Conservation (phyloP, 805 yeast species). For the Starmerella sirachaensis region DNA sequence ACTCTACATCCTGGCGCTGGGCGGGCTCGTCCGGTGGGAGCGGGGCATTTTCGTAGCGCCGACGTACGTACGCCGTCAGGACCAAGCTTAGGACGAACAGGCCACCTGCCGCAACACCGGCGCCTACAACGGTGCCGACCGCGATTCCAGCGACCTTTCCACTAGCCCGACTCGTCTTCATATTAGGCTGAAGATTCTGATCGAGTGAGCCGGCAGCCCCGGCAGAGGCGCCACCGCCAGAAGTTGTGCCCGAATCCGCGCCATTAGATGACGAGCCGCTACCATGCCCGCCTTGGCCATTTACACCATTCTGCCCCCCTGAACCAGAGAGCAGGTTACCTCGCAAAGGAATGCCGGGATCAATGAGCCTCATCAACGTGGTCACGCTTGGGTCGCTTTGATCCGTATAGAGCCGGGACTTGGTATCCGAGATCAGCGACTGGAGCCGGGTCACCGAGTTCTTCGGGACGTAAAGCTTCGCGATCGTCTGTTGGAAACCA, state of each 20-base stretch:
- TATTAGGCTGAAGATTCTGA: conserved; percentile 24
- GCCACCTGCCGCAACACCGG: conserved; percentile 48
- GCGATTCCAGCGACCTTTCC: conserved; percentile 63
- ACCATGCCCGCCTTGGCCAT: conserved; percentile 5
- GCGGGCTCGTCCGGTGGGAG: too few relatives aligned
- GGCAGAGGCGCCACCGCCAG: conserved; percentile 25
- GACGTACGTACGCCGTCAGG: conserved; percentile 28
- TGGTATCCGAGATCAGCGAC: conserved; percentile 35
- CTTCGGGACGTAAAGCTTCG: conserved; percentile 71
- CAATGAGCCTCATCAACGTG: conserved; percentile 58
- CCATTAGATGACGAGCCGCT: conserved; percentile 15
- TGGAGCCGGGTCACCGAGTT: conserved; percentile 40
- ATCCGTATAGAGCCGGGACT: conserved; percentile 52
- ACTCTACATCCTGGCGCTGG: conserved; percentile 18
- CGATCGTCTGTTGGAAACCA: conserved; percentile 71
- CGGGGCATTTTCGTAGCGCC: conserved; percentile 34
- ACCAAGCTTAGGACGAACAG: conserved; percentile 31
- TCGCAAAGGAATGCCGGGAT: conserved; percentile 45
- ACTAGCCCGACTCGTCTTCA: conserved; percentile 25
- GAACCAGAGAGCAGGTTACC: conserved; percentile 3
- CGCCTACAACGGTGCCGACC: conserved; percentile 73
- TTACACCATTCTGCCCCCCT: background rate
- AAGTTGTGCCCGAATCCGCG: conserved; percentile 8
- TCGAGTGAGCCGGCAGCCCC: conserved; percentile 29
- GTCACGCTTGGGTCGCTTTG: conserved; percentile 40